These are phyloP conservation scores for Mycena leptocephala DNA, from an alignment of 768 basidiomycete species.

Conservation along the genomic window DNA sequence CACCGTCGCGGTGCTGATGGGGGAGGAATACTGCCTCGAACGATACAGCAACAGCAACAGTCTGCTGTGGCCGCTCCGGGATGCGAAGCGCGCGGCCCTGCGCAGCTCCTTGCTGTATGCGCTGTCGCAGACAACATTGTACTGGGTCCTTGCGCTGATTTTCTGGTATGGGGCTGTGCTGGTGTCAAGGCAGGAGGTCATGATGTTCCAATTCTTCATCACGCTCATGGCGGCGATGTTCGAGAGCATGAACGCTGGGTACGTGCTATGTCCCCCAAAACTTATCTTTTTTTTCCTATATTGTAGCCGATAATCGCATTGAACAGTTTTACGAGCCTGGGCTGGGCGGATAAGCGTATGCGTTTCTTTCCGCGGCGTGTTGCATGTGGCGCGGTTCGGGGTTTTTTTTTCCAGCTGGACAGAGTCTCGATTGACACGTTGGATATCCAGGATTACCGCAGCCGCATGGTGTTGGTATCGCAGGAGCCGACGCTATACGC, in stretches of 20 bases:
- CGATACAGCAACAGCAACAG: conserved; percentile 79
- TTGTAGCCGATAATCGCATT: conserved; percentile 64
- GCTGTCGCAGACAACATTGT: conserved; percentile 79
- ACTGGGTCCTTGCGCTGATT: conserved; percentile 87
- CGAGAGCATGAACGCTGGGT: conserved; percentile 23
- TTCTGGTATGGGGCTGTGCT: conserved; percentile 84
- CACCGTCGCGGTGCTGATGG: conserved; percentile 90
- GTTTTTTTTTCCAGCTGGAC: conserved; percentile 81
- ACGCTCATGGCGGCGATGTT: conserved; percentile 75
- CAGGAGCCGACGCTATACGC: conserved; percentile 94
- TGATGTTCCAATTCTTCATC: conserved; percentile 84
- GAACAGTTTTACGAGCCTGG: conserved; percentile 90
- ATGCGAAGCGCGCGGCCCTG: conserved; percentile 73
- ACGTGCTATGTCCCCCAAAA: conserved; percentile 47
- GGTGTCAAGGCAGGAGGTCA: conserved; percentile 69
- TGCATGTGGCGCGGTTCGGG: conserved; percentile 16
- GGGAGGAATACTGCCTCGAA: conserved; percentile 85
- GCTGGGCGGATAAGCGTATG: conserved; percentile 77
- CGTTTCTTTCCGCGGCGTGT: conserved; percentile 12
- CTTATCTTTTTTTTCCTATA: conserved; percentile 75
- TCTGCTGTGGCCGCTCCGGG: conserved; percentile 77
- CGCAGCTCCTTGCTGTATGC: conserved; percentile 80
- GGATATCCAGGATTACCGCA: conserved; percentile 90
- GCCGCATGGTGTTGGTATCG: conserved; percentile 90
- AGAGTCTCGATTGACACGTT: conserved; percentile 81